Evolutionary conservation across 2,329 filamentous ascomycete species (phyloP).

Genomic region (Aspergillus ochraceus): DNA sequence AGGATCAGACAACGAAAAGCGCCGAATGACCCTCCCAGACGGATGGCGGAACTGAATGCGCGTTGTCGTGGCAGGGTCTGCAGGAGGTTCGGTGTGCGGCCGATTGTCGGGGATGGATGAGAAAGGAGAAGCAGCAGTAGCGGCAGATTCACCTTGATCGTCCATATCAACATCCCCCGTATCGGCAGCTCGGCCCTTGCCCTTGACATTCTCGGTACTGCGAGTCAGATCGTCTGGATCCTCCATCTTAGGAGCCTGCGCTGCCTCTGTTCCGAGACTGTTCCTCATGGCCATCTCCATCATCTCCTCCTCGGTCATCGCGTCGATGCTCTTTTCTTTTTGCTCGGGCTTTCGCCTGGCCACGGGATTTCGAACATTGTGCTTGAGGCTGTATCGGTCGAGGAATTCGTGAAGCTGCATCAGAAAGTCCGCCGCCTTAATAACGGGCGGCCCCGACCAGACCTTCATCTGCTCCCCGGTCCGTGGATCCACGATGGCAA

Average conservation of each 20-base stretch:
- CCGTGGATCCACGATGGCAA: conserved; percentile 90
- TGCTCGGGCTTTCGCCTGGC: conserved; percentile 72
- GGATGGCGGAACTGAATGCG: conserved; percentile 91
- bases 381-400: conserved; percentile 90
- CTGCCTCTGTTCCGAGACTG: conserved; percentile 65
- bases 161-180: conserved; percentile 38
- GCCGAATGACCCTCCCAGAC: conserved; percentile 78
- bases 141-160: conserved; percentile 36
- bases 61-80: conserved; percentile 70
- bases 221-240: conserved; percentile 90
- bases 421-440: conserved; percentile 75
- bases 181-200: conserved; percentile 51
- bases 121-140: conserved; percentile 54
- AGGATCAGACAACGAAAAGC: conserved; percentile 74
- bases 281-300: conserved; percentile 89
- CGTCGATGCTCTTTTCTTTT: conserved; percentile 72
- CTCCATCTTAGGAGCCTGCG: conserved; percentile 54
- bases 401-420: conserved; percentile 93
- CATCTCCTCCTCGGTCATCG: conserved; percentile 98
- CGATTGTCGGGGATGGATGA: conserved; percentile 68
- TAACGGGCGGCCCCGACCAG: conserved; percentile 83
- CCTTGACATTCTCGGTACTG: conserved; percentile 49
- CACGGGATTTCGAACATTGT: conserved; percentile 89
- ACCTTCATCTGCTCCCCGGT: conserved; percentile 97
- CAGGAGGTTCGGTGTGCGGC: conserved; percentile 75